Percentiles rank a stretch among this genome's conserved stretches.
Conservation (phyloP, 768 basidiomycete species). For the Atractiella rhizophila region DNA sequence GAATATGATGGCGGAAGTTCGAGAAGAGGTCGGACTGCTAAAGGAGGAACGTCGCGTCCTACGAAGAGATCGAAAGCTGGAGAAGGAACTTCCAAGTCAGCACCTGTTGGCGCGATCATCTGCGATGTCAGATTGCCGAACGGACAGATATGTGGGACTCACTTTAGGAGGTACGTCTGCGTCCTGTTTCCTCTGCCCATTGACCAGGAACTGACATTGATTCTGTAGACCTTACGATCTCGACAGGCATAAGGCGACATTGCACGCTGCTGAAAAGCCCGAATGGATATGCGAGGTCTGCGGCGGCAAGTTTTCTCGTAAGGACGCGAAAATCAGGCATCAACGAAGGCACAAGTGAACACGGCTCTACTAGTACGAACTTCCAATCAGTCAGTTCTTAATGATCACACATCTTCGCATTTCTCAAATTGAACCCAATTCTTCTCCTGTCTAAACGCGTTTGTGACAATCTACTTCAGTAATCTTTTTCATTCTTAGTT, state of each 20-base stretch:
- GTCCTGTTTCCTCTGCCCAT: too few relatives aligned
- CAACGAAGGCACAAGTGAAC: too few relatives aligned
- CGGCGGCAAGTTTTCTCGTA: slow-evolving; percentile 8
- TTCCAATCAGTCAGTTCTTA: too few relatives aligned
- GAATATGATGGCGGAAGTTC: too few relatives aligned
- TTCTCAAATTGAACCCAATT: too few relatives aligned
- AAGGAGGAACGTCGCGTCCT: not conserved
- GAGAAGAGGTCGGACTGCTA: not conserved
- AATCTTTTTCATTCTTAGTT: too few relatives aligned
- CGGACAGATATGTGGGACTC: slow-evolving; percentile 6
- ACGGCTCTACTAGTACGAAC: too few relatives aligned
- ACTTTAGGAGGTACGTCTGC: too few relatives aligned
- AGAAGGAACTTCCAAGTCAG: not conserved
- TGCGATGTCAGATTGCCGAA: slow-evolving; percentile 3
- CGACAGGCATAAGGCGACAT: slow-evolving; percentile 16
- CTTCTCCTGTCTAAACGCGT: too few relatives aligned
- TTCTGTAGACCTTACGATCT: slow-evolving; percentile 18
- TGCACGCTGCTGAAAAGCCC: slow-evolving; percentile 11
- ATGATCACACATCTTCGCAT: too few relatives aligned
- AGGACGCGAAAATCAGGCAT: slow-evolving; percentile 10
- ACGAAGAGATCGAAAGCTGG: slow-evolving; percentile 1
- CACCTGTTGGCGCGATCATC: slow-evolving; percentile 1
- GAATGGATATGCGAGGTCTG: slow-evolving; percentile 12
- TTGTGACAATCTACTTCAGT: too few relatives aligned
- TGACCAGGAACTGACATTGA: too few relatives aligned